A percentile compares a stretch with the other conserved stretches of the same genome.
phyloP scores from a whole-genome alignment of 768 basidiomycete genomes.

The Lactarius sp. region DNA sequence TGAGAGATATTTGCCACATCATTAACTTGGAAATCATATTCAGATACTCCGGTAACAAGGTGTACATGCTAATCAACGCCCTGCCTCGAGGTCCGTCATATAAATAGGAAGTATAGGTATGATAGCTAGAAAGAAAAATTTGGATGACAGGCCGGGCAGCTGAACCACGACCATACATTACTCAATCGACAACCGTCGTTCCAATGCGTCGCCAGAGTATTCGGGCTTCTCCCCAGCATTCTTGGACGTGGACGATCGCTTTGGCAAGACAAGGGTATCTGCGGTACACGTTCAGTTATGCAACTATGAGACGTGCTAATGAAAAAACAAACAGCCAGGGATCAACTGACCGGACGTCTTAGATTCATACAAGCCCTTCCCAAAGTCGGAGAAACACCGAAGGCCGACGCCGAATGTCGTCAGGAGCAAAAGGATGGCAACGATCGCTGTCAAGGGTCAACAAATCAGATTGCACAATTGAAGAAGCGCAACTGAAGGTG shows the following conservation, averaged over 20 bases:
- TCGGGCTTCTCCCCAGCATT: conserved; percentile 41
- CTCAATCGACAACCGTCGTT: conserved; percentile 73
- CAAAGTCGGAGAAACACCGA: conserved; percentile 78
- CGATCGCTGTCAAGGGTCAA: conserved; percentile 48
- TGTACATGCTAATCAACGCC: no score
- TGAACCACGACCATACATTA: conserved; percentile 29
- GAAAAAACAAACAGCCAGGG: conserved; percentile 20
- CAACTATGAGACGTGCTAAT: background rate
- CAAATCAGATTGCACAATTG: conserved; percentile 1
- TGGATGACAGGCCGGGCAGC: background rate
- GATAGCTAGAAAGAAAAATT: background rate
- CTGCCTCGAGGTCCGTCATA: background rate
- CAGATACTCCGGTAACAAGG: no score
- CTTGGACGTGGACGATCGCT: conserved; percentile 18
- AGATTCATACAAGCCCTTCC: conserved; percentile 66
- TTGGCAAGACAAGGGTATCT: conserved; percentile 22
- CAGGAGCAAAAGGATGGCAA: conserved; percentile 69
- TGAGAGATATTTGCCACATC: background rate
- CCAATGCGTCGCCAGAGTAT: conserved; percentile 50
- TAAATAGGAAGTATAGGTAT: background rate
- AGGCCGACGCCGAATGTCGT: conserved; percentile 72
- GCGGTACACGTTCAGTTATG: conserved; percentile 2
- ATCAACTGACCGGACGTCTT: conserved; percentile 69
- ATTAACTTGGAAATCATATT: no score
- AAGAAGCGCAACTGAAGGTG: conserved; percentile 18